These are phyloP conservation scores for Beauveria rudraprayagi DNA, from an alignment of 2,329 filamentous ascomycete species.

Conservation along the genomic window DNA sequence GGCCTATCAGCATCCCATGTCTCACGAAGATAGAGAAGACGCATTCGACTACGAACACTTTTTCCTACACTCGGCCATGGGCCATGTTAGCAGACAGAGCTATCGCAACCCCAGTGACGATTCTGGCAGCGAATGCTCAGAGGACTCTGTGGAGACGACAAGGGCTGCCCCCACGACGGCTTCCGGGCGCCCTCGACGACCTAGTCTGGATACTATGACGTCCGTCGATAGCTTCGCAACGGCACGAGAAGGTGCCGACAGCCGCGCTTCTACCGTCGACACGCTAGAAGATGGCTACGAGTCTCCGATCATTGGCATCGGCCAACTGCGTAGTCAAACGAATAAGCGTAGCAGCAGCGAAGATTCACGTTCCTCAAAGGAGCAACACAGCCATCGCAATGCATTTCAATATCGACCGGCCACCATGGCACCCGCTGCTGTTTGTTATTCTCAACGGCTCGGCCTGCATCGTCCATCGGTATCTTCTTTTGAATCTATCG, in stretches of 20 bases:
- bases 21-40: constrained; percentile 88
- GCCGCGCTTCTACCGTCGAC: constrained; percentile 23
- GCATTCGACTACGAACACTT: constrained; percentile 97
- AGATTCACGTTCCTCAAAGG: constrained; percentile 15
- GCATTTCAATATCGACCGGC: constrained; percentile 2
- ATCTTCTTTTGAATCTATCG: constrained; percentile 49
- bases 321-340: not conserved
- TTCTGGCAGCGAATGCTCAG: constrained; percentile 47
- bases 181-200: constrained; percentile 34
- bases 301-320: constrained; percentile 5
- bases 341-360: constrained; percentile 6
- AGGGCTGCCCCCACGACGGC: constrained; percentile 34
- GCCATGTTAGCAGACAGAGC: constrained; percentile 51
- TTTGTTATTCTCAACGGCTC: constrained; percentile 12
- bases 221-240: constrained; percentile 50
- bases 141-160: constrained; percentile 55
- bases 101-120: constrained; percentile 27
- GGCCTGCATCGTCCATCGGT: constrained; percentile 45
- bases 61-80: constrained; percentile 87
- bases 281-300: constrained; percentile 8
- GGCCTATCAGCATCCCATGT: constrained; percentile 50
- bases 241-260: constrained; percentile 41
- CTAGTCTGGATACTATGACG: constrained; percentile 42
- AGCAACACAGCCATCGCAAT: constrained; percentile 13
- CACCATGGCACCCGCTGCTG: not conserved